Base-by-base conservation (phyloP, 768 basidiomycete species). In the Hericium alpestre region DNA sequence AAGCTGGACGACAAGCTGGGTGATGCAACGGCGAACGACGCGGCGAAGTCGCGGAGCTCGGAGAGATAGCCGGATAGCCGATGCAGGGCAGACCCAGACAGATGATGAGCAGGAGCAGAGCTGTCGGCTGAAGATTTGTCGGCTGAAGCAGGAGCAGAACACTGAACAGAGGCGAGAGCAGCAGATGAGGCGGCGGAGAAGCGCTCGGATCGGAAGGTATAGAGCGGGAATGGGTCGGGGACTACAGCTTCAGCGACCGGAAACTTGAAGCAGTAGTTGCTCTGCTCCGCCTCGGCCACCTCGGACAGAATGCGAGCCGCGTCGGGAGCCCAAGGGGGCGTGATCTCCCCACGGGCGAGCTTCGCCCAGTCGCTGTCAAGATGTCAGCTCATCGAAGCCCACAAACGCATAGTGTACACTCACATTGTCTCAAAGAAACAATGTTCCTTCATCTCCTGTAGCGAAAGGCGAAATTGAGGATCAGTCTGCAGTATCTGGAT, bases 401-500 rank as follows among this genome's bases (percentile, higher is more conserved):
- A 43, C 11, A 12, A 20, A 12, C 11, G 6, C 3, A n/a, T 4
- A 20, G 13, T 10, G 13, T 16, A 4, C 4, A 54, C 54, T 54
- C 25, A 54, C 54, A 43, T 43, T 7, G 8, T 11, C 13, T 27
- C 18, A 41, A 54, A 47, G 54, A 20, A 54, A 4, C 13, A 9
- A 25, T 54, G 54, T 12, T 15, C 40, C 54, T 23, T 54, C 54
- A 54, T 43, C 18, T 13, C 40, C 8, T 25, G 18, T 4, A 43
- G 40, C 5, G 15, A 9, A 15, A 37, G 41, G 40, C 54, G 54
- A 15, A 9, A 16, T 41, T 43, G 13, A 10, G 40, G 22, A 32
- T 54, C 54, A 39, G 41, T 54, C 54, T 54, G 54, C 12, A 54
- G 22, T 6, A 47, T n/a, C 40, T 43, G 54, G 22, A 43, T 20